Evolutionary conservation across 805 yeast species (phyloP).

Genomic region (Kazachstania martiniae): DNA sequence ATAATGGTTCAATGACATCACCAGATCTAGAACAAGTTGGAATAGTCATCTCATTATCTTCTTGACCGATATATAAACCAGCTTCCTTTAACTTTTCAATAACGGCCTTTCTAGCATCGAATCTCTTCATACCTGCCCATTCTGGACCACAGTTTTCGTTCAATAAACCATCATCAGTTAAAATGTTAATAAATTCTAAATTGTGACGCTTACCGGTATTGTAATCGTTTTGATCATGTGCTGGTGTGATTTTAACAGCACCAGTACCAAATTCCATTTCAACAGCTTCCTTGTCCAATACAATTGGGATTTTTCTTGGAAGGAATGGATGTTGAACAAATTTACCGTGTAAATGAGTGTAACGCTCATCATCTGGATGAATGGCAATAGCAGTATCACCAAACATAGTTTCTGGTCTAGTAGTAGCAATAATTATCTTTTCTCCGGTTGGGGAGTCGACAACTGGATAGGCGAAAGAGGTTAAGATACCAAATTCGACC

Average conservation of each 20-base stretch:
- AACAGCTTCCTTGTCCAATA: conserved; percentile 86
- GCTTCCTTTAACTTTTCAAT: conserved; percentile 66
- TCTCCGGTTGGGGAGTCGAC: conserved; percentile 62
- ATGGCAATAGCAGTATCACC: conserved; percentile 98
- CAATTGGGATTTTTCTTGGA: conserved; percentile 75
- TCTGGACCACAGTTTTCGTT: conserved; percentile 84
- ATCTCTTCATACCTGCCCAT: conserved; percentile 84
- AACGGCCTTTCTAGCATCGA: conserved; percentile 82
- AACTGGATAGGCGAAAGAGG: conserved; percentile 89
- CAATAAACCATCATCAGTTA: conserved; percentile 84
- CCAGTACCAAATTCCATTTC: conserved; percentile 99
- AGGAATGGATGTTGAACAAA: conserved; percentile 83
- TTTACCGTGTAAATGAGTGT: conserved; percentile 91
- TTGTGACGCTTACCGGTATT: conserved; percentile 89
- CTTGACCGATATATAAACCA: conserved; percentile 72
- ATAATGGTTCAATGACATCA: conserved; percentile 89
- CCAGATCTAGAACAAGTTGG: conserved; percentile 95
- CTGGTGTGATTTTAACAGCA: conserved; percentile 98
- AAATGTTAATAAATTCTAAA: conserved; percentile 78
- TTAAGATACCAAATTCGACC: conserved; percentile 92
- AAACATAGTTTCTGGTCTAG: conserved; percentile 96
- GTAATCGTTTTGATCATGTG: conserved; percentile 96
- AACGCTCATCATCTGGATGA: conserved; percentile 90
- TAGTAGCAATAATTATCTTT: conserved; percentile 84
- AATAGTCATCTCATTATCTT: conserved; percentile 91